These are phyloP conservation scores for Tausonia pullulans DNA, from an alignment of 1,284 basidiomycete species.

Conservation along the genomic window DNA sequence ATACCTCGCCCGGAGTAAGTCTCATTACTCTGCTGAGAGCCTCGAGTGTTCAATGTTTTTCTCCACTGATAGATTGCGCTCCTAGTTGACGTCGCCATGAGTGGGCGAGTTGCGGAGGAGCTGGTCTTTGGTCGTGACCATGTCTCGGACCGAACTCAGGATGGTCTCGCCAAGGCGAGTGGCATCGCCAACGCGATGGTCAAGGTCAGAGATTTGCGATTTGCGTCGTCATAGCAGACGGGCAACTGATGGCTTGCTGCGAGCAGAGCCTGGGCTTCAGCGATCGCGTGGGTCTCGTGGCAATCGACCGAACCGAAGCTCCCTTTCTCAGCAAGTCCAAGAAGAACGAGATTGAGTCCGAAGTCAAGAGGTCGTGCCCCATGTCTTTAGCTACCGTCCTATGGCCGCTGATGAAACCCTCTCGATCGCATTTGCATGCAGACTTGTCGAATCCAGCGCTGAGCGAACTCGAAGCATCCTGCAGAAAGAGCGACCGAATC, in stretches of 20 bases:
- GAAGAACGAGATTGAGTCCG: slow-evolving; percentile 70
- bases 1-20: slow-evolving; percentile 45
- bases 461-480: not conserved
- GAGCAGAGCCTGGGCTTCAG: slow-evolving; percentile 1
- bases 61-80: slow-evolving; percentile 11
- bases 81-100: slow-evolving; percentile 76
- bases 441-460: slow-evolving; percentile 60
- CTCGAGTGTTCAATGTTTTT: not conserved
- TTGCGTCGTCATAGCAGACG: no score
- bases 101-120: slow-evolving; percentile 86
- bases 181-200: slow-evolving; percentile 77
- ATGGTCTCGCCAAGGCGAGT: slow-evolving; percentile 71
- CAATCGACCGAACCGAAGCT: slow-evolving; percentile 51
- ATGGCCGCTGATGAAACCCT: not conserved
- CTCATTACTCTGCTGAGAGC: not conserved
- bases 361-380: slow-evolving; percentile 57
- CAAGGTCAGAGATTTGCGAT: slow-evolving; percentile 22
- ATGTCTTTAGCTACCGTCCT: slow-evolving; percentile 6
- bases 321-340: slow-evolving; percentile 57
- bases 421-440: not conserved
- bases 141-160: slow-evolving; percentile 79
- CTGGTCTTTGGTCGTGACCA: slow-evolving; percentile 79
- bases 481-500: not conserved
- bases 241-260: no score
- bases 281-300: slow-evolving; percentile 49